phyloP scores from a whole-genome alignment of 768 basidiomycete genomes.

The Baorangia bicolor region DNA sequence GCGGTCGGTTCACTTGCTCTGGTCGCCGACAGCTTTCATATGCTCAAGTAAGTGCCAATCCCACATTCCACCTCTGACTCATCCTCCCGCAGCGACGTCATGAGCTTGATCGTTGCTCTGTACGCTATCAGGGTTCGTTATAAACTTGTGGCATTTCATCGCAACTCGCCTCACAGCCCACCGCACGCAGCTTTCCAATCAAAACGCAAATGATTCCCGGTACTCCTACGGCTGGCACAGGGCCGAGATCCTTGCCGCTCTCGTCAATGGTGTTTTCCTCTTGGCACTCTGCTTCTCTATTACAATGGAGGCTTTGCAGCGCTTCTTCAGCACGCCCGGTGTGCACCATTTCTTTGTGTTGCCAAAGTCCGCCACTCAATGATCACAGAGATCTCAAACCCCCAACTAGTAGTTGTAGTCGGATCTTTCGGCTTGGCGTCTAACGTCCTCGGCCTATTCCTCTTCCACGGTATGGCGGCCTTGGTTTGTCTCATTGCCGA shows the following conservation, averaged over 20 bases:
- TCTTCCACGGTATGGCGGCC: constrained; percentile 80
- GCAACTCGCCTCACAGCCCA: not conserved
- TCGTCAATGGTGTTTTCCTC: constrained; percentile 96
- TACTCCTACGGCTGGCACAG: constrained; percentile 99
- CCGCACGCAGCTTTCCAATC: constrained; percentile 57
- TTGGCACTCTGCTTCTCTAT: constrained; percentile 97
- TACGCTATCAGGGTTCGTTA: constrained; percentile 80
- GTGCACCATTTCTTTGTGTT: constrained; percentile 6
- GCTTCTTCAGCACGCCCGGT: constrained; percentile 88
- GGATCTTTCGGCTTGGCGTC: constrained; percentile 87
- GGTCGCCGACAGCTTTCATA: constrained; percentile 96
- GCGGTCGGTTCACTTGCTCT: constrained; percentile 94
- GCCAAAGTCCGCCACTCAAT: constrained; percentile 1
- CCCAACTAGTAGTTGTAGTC: constrained; percentile 85
- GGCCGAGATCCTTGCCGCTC: constrained; percentile 92
- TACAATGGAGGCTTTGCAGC: constrained; percentile 83
- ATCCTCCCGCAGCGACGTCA: constrained; percentile 72
- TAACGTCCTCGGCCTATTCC: constrained; percentile 88
- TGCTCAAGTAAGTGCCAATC: constrained; percentile 78
- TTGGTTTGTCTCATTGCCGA: constrained; percentile 1
- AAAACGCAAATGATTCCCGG: constrained; percentile 58
- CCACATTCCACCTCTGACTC: constrained; percentile 7
- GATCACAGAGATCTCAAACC: constrained; percentile 78
- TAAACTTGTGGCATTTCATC: constrained; percentile 1
- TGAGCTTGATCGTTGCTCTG: constrained; percentile 92